Evolutionary conservation across 306 rosid genomes (phyloP).

Genomic region (Ormosia semicastrata): DNA sequence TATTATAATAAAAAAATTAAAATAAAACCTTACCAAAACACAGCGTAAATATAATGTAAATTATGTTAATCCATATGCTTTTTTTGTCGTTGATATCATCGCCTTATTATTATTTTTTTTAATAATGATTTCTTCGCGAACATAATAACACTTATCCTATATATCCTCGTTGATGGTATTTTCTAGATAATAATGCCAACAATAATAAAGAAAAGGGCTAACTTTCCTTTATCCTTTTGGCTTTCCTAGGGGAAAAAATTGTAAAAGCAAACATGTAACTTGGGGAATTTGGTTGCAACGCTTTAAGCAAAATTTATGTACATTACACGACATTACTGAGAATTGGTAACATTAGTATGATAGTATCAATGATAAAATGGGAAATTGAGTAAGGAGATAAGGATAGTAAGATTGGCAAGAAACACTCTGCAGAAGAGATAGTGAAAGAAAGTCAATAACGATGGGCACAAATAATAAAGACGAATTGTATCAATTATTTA

Average conservation of each 20-base stretch:
- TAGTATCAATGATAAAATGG: constrained; percentile 13
- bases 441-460: too few species aligned
- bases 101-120: background rate
- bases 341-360: constrained; percentile 8
- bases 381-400: background rate
- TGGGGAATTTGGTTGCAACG: constrained; percentile 23
- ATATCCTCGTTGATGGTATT: background rate
- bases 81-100: background rate
- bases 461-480: too few species aligned
- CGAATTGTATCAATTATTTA: too few species aligned
- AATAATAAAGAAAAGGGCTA: background rate
- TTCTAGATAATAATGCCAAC: background rate
- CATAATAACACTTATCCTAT: background rate
- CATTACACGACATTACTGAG: constrained; percentile 13
- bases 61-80: too few species aligned
- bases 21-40: too few species aligned
- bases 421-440: background rate
- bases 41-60: too few species aligned
- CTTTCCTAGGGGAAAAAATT: background rate
- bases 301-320: constrained; percentile 38
- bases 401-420: background rate
- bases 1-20: too few species aligned
- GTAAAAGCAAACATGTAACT: constrained; percentile 7
- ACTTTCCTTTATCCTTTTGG: constrained; percentile 8
- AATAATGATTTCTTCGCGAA: background rate